phyloP scores from a whole-genome alignment of 2,329 filamentous ascomycete genomes.

The Pezicula radicicola region DNA sequence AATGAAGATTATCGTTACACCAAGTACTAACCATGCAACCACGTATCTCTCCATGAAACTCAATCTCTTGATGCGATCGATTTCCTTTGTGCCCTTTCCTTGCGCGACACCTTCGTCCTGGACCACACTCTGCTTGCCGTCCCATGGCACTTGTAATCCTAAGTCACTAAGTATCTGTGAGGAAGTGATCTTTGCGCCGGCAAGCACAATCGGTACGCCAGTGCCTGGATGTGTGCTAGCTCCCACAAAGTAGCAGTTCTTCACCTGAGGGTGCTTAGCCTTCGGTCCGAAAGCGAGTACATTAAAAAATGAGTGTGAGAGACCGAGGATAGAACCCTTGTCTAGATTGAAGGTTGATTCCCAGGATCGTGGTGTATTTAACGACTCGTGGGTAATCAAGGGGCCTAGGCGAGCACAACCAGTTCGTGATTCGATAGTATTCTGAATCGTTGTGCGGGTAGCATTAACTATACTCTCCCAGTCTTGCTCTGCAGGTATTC shows the following conservation, averaged over 20 bases:
- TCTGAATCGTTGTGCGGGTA: slow-evolving; percentile 58
- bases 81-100: slow-evolving; percentile 16
- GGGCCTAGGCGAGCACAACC: slow-evolving; percentile 44
- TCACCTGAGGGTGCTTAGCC: slow-evolving; percentile 40
- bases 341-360: slow-evolving; percentile 69
- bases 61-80: slow-evolving; percentile 13
- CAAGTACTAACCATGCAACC: neutral
- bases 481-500: slow-evolving; percentile 43
- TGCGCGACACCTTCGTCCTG: slow-evolving; percentile 15
- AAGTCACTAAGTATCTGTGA: slow-evolving; percentile 44
- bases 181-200: slow-evolving; percentile 61
- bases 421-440: slow-evolving; percentile 58
- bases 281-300: slow-evolving; percentile 64
- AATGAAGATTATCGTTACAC: neutral
- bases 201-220: slow-evolving; percentile 70
- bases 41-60: neutral
- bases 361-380: slow-evolving; percentile 67
- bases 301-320: slow-evolving; percentile 73
- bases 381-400: slow-evolving; percentile 46
- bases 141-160: slow-evolving; percentile 16
- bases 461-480: slow-evolving; percentile 58
- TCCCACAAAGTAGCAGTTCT: slow-evolving; percentile 66
- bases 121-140: slow-evolving; percentile 4
- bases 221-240: slow-evolving; percentile 75
- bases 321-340: slow-evolving; percentile 69